Evolutionary conservation across 1,284 basidiomycete species (phyloP).

Genomic region (Papiliotrema nemorosa): DNA sequence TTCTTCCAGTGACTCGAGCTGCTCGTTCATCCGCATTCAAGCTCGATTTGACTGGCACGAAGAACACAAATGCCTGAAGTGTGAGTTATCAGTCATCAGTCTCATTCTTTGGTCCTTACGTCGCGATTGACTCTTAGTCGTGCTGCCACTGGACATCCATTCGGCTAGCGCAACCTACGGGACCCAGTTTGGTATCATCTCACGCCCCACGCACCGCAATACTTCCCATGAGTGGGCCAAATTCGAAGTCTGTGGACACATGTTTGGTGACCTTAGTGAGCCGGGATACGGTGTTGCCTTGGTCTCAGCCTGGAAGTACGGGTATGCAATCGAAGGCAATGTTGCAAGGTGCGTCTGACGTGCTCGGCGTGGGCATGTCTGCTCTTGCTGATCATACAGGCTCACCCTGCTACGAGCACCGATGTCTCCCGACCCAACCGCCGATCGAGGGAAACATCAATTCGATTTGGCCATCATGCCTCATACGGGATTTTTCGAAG

Average conservation of each 20-base stretch:
- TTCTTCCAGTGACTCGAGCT: constrained; percentile 62
- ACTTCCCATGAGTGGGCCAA: constrained; percentile 65
- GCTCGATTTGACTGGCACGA: constrained; percentile 80
- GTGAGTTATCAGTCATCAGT: background rate
- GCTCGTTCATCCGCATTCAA: constrained; percentile 75
- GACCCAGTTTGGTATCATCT: constrained; percentile 84
- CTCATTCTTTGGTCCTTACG: constrained; percentile 51
- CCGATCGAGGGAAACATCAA: constrained; percentile 56
- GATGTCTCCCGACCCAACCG: constrained; percentile 69
- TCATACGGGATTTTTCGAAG: constrained; percentile 72
- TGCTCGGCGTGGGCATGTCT: too few species aligned
- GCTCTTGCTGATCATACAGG: background rate
- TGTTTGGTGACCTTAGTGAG: constrained; percentile 54
- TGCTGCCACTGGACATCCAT: constrained; percentile 80
- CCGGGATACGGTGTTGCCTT: constrained; percentile 86
- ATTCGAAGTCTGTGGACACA: constrained; percentile 73
- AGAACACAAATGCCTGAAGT: constrained; percentile 86
- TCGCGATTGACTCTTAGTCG: too few species aligned
- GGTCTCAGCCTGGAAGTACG: constrained; percentile 87
- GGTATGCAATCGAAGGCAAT: constrained; percentile 15
- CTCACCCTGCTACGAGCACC: constrained; percentile 79
- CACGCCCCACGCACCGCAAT: constrained; percentile 88
- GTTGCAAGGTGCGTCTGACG: constrained; percentile 37
- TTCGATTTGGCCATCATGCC: constrained; percentile 84
- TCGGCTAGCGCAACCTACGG: constrained; percentile 82